These are phyloP conservation scores for Termitomyces sp. DNA, from an alignment of 768 basidiomycete genomes.

Conservation along the genomic window DNA sequence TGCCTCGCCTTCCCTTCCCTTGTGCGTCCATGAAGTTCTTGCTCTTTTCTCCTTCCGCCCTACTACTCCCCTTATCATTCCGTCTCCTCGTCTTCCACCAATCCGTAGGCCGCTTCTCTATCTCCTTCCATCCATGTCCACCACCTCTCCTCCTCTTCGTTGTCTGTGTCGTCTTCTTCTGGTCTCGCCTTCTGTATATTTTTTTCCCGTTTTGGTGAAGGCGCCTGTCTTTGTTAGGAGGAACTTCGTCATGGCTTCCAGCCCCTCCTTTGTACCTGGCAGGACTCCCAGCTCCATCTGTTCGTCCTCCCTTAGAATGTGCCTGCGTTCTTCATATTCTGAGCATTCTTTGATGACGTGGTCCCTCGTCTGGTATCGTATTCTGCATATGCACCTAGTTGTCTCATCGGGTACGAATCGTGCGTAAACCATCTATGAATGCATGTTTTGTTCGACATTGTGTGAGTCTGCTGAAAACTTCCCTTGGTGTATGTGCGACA, in stretches of 20 bases:
- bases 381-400: neutral
- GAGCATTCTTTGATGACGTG: neutral
- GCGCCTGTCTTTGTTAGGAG: neutral
- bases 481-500: too few relatives aligned
- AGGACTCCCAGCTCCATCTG: slow-evolving; percentile 7
- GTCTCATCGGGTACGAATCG: too few relatives aligned
- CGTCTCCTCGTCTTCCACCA: too few relatives aligned
- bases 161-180: neutral
- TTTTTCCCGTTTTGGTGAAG: slow-evolving; percentile 9
- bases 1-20: too few relatives aligned
- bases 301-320: neutral
- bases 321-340: slow-evolving; percentile 11
- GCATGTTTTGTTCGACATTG: too few relatives aligned
- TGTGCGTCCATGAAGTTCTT: too few relatives aligned
- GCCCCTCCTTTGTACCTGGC: slow-evolving; percentile 16
- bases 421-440: too few relatives aligned
- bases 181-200: neutral
- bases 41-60: too few relatives aligned
- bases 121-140: neutral
- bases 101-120: too few relatives aligned
- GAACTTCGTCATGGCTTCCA: slow-evolving; percentile 16
- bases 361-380: neutral
- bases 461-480: too few relatives aligned
- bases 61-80: too few relatives aligned
- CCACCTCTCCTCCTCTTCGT: neutral